phyloP scores from a whole-genome alignment of 192 early-diverging fungal species.

The Mortierella alpina region DNA sequence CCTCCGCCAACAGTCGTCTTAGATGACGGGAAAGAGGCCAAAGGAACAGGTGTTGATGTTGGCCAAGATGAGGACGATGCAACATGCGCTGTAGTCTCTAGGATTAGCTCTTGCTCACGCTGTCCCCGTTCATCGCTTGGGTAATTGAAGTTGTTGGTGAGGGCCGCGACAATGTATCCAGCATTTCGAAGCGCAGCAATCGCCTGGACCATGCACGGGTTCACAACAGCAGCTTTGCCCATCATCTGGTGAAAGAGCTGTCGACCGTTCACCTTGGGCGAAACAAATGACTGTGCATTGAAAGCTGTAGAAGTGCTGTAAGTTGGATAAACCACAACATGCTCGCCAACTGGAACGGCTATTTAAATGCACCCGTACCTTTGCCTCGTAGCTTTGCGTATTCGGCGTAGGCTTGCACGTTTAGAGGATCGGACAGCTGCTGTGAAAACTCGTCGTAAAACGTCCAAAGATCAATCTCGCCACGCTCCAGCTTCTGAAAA shows the following conservation, averaged over 20 bases:
- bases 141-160: slow-evolving; percentile 86
- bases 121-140: slow-evolving; percentile 50
- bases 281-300: slow-evolving; percentile 27
- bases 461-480: slow-evolving; percentile 64
- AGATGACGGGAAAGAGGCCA: not conserved
- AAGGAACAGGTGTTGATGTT: not conserved
- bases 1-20: slow-evolving; percentile 17
- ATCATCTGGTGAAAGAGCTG: slow-evolving; percentile 74
- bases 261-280: slow-evolving; percentile 63
- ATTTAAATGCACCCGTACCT: slow-evolving; percentile 5
- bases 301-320: not conserved
- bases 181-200: slow-evolving; percentile 52
- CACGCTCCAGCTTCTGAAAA: slow-evolving; percentile 65
- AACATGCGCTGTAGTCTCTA: slow-evolving; percentile 24
- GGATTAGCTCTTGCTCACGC: slow-evolving; percentile 38
- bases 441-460: slow-evolving; percentile 70
- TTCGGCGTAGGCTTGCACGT: slow-evolving; percentile 59
- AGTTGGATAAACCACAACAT: not conserved
- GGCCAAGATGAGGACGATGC: not conserved
- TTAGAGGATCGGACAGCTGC: slow-evolving; percentile 65
- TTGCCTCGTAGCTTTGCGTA: slow-evolving; percentile 46
- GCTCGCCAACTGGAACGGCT: not conserved
- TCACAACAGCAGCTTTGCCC: slow-evolving; percentile 59
- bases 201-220: slow-evolving; percentile 61
- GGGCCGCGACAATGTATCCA: slow-evolving; percentile 77